Evolutionary conservation across 345 rosid genomes (phyloP), one percentile per base, ranked within the genome.

Genomic region (Lepidium aucheri): DNA sequence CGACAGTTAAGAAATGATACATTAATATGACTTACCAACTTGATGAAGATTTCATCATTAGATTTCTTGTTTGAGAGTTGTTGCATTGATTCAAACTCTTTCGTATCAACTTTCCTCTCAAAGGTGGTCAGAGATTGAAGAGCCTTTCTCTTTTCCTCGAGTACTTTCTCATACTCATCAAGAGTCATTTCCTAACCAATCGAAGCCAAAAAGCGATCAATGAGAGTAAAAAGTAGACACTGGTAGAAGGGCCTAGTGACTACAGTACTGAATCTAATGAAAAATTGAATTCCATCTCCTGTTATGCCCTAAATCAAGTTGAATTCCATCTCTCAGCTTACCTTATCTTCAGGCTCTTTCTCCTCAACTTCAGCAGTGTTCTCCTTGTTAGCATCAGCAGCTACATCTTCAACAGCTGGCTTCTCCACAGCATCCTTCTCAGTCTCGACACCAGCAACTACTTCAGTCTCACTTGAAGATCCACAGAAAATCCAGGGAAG

Each of bases 291-390:
- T 17, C 16, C 55, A 44, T 26, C 41, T 67, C 64, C 40, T 46
- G 16, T 35, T 11, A 24, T 12, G 26, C 9, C n/a, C 9, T 40
- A n/a, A 40, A 45, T 38, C 1, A 28, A 45, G 9, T 9, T 50
- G 38, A n/a, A n/a, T n/a, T n/a, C n/a, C 12, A 7, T 53, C 34
- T 54, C 33, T 34, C 22, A 7, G 59, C 16, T 9, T 67, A 91
- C 99, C 90, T 94, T 91, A 9, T 81, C 80, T 74, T 91, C 99
- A 22, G 90, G 93, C 87, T 85, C 97, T 72, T 89, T 84, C 70
- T 84, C 96, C 16, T 79, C 73, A 39, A 73, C 89, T 32, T 65
- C 76, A 20, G 47, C 81, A 69, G 87, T 71, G 59, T 42, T 73
- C 38, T 91, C 96, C 81, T 95, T 90, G 80, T 49, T 81, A 46